Evolutionary conservation across 176 grass and related monocot genomes (phyloP).

Genomic region (Oryza glaberrima): DNA sequence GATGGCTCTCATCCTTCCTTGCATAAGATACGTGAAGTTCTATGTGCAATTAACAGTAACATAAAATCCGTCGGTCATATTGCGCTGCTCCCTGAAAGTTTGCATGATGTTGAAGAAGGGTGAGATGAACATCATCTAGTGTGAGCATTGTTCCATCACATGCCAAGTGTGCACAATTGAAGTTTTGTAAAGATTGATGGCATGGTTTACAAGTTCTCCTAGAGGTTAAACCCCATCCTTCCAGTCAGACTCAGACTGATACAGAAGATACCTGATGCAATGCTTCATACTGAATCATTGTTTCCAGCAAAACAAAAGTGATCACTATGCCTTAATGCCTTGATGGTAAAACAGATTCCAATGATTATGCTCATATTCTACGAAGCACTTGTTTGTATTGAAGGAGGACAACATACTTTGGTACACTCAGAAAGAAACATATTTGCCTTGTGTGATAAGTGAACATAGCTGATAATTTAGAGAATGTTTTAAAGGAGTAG

Average conservation of each 20-base stretch:
- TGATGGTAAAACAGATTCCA: slow-evolving; percentile 19
- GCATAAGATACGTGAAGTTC: slow-evolving; percentile 59
- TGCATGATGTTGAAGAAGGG: slow-evolving; percentile 47
- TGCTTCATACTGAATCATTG: slow-evolving; percentile 31
- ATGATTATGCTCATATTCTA: slow-evolving; percentile 39
- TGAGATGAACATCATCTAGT: slow-evolving; percentile 21
- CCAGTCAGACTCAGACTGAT: not conserved
- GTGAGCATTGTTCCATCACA: not conserved
- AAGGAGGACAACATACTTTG: slow-evolving; percentile 25
- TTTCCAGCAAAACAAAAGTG: not conserved
- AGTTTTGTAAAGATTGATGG: slow-evolving; percentile 52
- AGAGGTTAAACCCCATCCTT: slow-evolving; percentile 40
- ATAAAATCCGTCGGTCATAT: slow-evolving; percentile 52
- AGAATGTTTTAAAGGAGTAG: slow-evolving; percentile 6
- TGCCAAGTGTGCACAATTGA: slow-evolving; percentile 22
- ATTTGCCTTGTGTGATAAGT: not conserved
- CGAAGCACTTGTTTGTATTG: not conserved
- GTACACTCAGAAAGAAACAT: not conserved
- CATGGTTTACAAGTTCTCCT: slow-evolving; percentile 48
- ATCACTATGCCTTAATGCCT: not conserved
- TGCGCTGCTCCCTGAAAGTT: slow-evolving; percentile 29
- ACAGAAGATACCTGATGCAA: slow-evolving; percentile 48
- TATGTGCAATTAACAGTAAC: slow-evolving; percentile 55
- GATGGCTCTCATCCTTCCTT: slow-evolving; percentile 79
- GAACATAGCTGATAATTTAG: not conserved